phyloP scores from a whole-genome alignment of 2,329 filamentous ascomycete genomes.

The Chalaropsis thielavioides region DNA sequence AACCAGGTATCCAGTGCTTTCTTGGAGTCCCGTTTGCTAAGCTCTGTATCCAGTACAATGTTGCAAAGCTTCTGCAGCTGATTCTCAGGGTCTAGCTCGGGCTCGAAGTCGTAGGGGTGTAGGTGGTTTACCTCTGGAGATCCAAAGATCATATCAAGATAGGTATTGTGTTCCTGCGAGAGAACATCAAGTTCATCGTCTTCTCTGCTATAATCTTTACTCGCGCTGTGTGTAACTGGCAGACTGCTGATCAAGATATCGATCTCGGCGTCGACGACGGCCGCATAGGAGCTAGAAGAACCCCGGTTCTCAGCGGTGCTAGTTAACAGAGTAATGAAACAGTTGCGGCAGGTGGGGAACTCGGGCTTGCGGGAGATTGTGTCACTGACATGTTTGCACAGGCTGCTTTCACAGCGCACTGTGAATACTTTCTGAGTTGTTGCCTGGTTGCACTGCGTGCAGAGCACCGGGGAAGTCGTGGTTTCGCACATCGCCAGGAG shows the following conservation, averaged over 20 bases:
- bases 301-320: background rate
- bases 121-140: background rate
- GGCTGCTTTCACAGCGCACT: background rate
- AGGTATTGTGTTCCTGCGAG: background rate
- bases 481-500: background rate
- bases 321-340: background rate
- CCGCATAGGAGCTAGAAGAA: background rate
- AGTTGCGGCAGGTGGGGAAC: background rate
- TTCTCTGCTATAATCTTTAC: background rate
- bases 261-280: background rate
- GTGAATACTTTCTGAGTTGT: background rate
- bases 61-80: background rate
- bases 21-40: background rate
- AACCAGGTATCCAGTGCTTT: background rate
- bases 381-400: background rate
- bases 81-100: background rate
- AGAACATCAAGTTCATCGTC: background rate
- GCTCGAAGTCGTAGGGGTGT: background rate
- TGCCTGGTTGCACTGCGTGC: background rate
- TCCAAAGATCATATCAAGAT: background rate
- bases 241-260: background rate
- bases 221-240: background rate
- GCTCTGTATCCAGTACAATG: background rate
- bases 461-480: background rate
- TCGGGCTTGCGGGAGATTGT: background rate